Evolutionary conservation across 257 asterid species (phyloP).

Genomic region (Lycium ferocissimum): DNA sequence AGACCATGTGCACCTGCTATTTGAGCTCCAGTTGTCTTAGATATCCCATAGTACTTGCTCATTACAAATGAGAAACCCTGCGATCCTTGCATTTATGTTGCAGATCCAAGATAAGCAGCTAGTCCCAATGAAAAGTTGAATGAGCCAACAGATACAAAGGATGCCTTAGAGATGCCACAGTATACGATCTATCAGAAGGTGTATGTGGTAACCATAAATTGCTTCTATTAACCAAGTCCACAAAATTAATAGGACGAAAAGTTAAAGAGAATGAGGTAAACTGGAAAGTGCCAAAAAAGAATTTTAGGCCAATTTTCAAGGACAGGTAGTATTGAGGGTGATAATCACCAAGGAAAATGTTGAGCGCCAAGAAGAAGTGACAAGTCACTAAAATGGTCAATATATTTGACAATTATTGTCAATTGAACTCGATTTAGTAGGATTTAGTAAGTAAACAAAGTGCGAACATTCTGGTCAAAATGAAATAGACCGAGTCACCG

Average conservation of each 20-base stretch:
- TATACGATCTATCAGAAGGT: not conserved
- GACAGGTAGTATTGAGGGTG: not conserved
- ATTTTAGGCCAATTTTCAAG: not conserved
- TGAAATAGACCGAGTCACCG: not conserved
- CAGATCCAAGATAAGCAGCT: not conserved
- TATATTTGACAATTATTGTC: not conserved
- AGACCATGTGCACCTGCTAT: not conserved
- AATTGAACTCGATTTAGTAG: not conserved
- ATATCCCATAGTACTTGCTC: not conserved
- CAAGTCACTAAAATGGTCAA: constrained; percentile 10
- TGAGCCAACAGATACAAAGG: not conserved
- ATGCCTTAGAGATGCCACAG: constrained; percentile 3
- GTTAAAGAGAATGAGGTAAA: not conserved
- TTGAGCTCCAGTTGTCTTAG: not conserved
- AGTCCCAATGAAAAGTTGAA: not conserved
- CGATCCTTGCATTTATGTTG: not conserved
- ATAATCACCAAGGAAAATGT: not conserved
- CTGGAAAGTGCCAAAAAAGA: not conserved
- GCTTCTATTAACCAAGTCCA: not conserved
- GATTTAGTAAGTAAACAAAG: not conserved
- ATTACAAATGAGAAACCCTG: not conserved
- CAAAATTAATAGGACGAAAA: not conserved
- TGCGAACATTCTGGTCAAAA: not conserved
- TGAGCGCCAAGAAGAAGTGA: not conserved
- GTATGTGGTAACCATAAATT: not conserved